A percentile compares a stretch with the other conserved stretches of the same genome.
Conservation (phyloP, 1,284 basidiomycete species). For the Peniophora sp. region DNA sequence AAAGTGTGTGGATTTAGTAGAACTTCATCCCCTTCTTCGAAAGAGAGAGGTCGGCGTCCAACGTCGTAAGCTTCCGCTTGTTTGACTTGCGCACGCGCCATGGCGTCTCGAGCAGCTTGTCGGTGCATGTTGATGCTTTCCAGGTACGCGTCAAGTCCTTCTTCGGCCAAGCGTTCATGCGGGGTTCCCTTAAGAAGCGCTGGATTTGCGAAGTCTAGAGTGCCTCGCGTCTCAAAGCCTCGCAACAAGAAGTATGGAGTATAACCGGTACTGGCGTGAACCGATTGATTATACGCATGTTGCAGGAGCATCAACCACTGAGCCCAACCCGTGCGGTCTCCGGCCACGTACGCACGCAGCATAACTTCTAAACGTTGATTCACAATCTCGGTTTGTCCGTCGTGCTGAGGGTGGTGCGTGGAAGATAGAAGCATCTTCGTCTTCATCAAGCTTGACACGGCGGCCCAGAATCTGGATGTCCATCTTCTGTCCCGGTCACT, state of each 20-base stretch:
- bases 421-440: constrained; percentile 18
- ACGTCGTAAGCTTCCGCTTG: constrained; percentile 4
- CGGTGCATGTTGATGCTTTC: no score
- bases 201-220: no score
- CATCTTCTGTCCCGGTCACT: constrained; percentile 20
- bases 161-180: no score
- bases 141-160: no score
- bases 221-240: no score
- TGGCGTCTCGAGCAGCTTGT: neutral
- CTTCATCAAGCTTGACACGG: constrained; percentile 15
- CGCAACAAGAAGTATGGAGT: no score
- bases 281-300: neutral
- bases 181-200: no score
- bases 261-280: no score
- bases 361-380: constrained; percentile 22
- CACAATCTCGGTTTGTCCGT: constrained; percentile 23
- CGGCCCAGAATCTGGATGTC: constrained; percentile 13
- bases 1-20: constrained; percentile 1
- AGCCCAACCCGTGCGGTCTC: neutral
- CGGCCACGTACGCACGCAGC: neutral
- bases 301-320: neutral
- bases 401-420: constrained; percentile 24
- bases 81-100: constrained; percentile 2
- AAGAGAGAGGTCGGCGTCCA: constrained; percentile 2
- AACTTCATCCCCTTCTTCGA: constrained; percentile 6